phyloP scores from a whole-genome alignment of 2,329 filamentous ascomycete species.

The Aureobasidium uvarum region DNA sequence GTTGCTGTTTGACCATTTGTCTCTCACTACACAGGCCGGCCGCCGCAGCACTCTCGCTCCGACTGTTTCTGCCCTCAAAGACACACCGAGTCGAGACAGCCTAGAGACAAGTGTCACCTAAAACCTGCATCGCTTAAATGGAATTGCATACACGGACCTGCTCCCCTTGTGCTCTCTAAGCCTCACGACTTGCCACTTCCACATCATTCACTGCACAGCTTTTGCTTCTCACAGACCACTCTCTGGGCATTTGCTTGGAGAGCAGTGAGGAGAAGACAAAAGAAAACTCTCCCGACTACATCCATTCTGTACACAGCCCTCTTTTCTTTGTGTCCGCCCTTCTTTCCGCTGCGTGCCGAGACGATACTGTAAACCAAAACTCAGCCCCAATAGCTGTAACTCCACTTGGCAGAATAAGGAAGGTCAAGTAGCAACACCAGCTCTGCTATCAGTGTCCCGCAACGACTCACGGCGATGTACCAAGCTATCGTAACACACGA shows the following conservation, averaged over 20 bases:
- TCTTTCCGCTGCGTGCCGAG: background rate
- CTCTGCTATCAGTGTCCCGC: background rate
- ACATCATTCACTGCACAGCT: constrained; percentile 1
- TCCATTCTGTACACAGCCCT: background rate
- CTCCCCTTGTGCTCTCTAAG: background rate
- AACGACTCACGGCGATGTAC: background rate
- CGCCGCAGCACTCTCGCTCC: background rate
- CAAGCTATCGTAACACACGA: background rate
- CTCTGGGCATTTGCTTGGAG: constrained; percentile 14
- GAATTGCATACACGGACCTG: constrained; percentile 4
- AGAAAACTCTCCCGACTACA: background rate
- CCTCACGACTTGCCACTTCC: background rate
- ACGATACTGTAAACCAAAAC: background rate
- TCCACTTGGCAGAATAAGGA: background rate
- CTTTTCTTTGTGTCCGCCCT: background rate
- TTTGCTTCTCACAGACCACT: constrained; percentile 9
- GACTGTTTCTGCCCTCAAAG: background rate
- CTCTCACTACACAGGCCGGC: background rate
- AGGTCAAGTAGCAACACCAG: background rate
- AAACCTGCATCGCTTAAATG: background rate
- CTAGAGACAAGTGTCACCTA: background rate
- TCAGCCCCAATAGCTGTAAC: background rate
- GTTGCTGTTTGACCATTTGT: background rate
- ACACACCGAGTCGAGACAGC: background rate
- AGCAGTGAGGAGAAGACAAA: background rate